Evolutionary conservation across 768 basidiomycete species (phyloP).

Genomic region (Kwoniella heveanensis): DNA sequence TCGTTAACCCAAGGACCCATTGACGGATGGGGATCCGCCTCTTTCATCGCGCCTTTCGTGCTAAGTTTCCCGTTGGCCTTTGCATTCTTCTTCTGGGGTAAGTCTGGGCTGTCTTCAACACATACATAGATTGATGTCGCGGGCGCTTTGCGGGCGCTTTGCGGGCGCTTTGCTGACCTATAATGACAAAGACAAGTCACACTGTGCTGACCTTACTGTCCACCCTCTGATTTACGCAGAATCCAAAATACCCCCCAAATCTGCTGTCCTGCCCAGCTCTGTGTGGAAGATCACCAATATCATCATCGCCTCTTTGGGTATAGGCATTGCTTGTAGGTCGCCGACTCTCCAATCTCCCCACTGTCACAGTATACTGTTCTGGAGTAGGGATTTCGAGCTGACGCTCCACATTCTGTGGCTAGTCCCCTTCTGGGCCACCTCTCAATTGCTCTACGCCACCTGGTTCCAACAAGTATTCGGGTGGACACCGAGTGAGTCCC

Average conservation of each 20-base stretch:
- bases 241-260: constrained; percentile 56
- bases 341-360: neutral
- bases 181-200: no score
- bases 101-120: neutral
- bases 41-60: constrained; percentile 61
- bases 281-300: constrained; percentile 51
- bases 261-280: constrained; percentile 55
- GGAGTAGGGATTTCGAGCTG: neutral
- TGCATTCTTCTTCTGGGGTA: constrained; percentile 62
- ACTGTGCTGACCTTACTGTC: no score
- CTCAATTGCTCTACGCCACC: constrained; percentile 44
- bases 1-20: constrained; percentile 59
- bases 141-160: no score
- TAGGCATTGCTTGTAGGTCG: constrained; percentile 19
- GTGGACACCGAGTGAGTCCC: constrained; percentile 30
- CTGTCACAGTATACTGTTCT: neutral
- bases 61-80: constrained; percentile 58
- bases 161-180: no score
- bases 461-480: constrained; percentile 38
- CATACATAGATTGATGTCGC: no score
- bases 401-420: neutral
- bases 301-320: constrained; percentile 27
- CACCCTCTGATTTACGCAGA: no score
- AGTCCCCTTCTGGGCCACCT: constrained; percentile 50
- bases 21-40: constrained; percentile 61